Evolutionary conservation across 805 yeast genomes (phyloP), one percentile per base, ranked within the genome.

Genomic region (Ogataea henricii): DNA sequence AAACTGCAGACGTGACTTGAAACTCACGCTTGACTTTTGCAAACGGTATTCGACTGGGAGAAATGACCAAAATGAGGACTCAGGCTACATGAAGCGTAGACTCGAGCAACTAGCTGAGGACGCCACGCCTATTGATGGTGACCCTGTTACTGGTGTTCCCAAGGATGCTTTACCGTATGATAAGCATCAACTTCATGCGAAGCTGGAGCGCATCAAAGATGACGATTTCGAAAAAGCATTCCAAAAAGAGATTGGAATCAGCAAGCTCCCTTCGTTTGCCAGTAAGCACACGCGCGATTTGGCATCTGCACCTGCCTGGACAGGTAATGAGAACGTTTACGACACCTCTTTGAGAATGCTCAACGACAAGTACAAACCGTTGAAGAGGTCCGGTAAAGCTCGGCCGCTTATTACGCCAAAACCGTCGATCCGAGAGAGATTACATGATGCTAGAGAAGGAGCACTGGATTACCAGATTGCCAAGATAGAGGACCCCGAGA

Each of bases 381-480:
- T 57, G 40, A 56, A 51, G 33, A 49, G 65, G 42, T 39, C 42
- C 3, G 9, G 22, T 10, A 40, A 35, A 13, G 8, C 38, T 12
- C 39, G 39, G 12, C 55, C 58, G 17, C 3, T 55, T 6, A 47
- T 54, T 3, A 48, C 55, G 6, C 54, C 58, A 10, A 55, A 53
- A 23, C 48, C 57, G 10, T 43, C 54, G 20, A 50, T 66, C 6
- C 56, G 63, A 40, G 63, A 72, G 38, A 70, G 89, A 47, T 57
- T 88, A 4, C 68, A 74, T 22, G 67, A 64, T 33, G 96, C 94
- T 0, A 78, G 80, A 47, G 95, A 87, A 48, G 70, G 71, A 16
- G 78, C 85, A 2, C 56, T 86, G 27, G 91, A 87, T 57, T 89
- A 87, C 61, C 70, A 75, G 41, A 58, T 83, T 21, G 63, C 71